Percentiles rank a stretch among this genome's conserved stretches.
Evolutionary conservation across 2,329 filamentous ascomycete species (phyloP).

Genomic region (Aspergillus ochraceoroseus): DNA sequence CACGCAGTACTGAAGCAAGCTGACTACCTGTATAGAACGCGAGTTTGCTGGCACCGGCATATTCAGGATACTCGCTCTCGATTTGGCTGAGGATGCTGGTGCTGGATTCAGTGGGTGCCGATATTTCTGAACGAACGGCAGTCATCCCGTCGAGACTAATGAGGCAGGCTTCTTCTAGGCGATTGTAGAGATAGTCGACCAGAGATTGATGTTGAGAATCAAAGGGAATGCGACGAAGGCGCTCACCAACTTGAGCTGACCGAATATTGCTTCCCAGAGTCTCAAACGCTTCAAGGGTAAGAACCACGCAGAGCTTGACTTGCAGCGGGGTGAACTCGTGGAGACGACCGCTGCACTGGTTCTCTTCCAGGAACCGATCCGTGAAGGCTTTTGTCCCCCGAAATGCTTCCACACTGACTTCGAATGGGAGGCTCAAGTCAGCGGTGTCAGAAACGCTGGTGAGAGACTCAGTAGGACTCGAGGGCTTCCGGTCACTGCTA

Average conservation of each 20-base stretch:
- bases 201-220: slow-evolving; percentile 29
- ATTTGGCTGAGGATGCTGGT: slow-evolving; percentile 28
- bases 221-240: slow-evolving; percentile 22
- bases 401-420: slow-evolving; percentile 27
- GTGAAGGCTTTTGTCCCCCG: slow-evolving; percentile 22
- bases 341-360: slow-evolving; percentile 24
- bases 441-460: slow-evolving; percentile 9
- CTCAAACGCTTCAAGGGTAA: slow-evolving; percentile 35
- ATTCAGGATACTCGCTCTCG: slow-evolving; percentile 25
- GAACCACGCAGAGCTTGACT: slow-evolving; percentile 23
- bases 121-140: slow-evolving; percentile 29
- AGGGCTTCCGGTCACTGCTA: not conserved
- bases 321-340: slow-evolving; percentile 26
- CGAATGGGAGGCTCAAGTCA: slow-evolving; percentile 7
- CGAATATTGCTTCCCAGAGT: slow-evolving; percentile 29
- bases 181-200: slow-evolving; percentile 32
- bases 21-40: slow-evolving; percentile 21
- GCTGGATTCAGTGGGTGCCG: slow-evolving; percentile 22
- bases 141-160: slow-evolving; percentile 25
- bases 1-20: slow-evolving; percentile 24
- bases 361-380: slow-evolving; percentile 28
- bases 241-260: slow-evolving; percentile 21
- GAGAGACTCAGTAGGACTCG: slow-evolving; percentile 3
- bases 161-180: slow-evolving; percentile 33
- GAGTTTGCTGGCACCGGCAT: slow-evolving; percentile 24